Conservation (phyloP, 1,284 basidiomycete genomes). For the Cryptococcus sp. region DNA sequence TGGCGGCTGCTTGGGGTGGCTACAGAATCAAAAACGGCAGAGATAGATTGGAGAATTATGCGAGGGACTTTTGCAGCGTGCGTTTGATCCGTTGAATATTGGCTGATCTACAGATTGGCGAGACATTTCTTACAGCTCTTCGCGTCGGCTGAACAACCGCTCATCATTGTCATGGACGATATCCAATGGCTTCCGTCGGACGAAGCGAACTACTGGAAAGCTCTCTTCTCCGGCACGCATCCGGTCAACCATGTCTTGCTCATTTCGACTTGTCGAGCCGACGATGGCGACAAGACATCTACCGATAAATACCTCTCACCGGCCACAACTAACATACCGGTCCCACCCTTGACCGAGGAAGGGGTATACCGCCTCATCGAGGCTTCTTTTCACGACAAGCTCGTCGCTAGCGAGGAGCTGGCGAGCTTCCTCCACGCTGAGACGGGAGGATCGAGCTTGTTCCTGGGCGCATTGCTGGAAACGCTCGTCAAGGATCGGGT, state of each 20-base stretch:
- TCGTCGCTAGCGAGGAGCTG: slow-evolving; percentile 12
- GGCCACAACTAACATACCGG: slow-evolving; percentile 5
- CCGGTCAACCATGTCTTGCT: slow-evolving; percentile 27
- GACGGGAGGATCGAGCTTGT: slow-evolving; percentile 28
- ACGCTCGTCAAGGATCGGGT: slow-evolving; percentile 30
- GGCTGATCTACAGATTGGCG: background rate
- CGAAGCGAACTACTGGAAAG: slow-evolving; percentile 25
- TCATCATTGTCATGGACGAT: slow-evolving; percentile 40
- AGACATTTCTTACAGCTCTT: slow-evolving; percentile 29
- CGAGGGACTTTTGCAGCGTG: background rate
- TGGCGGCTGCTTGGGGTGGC: slow-evolving; percentile 21
- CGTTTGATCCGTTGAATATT: background rate
- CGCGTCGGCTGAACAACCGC: slow-evolving; percentile 26
- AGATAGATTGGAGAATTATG: slow-evolving; percentile 20
- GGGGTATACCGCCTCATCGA: slow-evolving; percentile 18
- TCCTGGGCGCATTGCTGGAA: slow-evolving; percentile 23
- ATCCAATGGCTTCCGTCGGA: slow-evolving; percentile 36
- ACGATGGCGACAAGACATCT: slow-evolving; percentile 5
- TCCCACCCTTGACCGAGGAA: slow-evolving; percentile 22
- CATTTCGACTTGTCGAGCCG: slow-evolving; percentile 24
- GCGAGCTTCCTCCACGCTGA: slow-evolving; percentile 28
- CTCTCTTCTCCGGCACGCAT: slow-evolving; percentile 15
- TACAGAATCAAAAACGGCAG: background rate
- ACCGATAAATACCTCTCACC: slow-evolving; percentile 8
- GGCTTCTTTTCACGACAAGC: slow-evolving; percentile 18